Evolutionary conservation across 768 basidiomycete genomes (phyloP).

Genomic region (Lactarius pseudohatsudake): DNA sequence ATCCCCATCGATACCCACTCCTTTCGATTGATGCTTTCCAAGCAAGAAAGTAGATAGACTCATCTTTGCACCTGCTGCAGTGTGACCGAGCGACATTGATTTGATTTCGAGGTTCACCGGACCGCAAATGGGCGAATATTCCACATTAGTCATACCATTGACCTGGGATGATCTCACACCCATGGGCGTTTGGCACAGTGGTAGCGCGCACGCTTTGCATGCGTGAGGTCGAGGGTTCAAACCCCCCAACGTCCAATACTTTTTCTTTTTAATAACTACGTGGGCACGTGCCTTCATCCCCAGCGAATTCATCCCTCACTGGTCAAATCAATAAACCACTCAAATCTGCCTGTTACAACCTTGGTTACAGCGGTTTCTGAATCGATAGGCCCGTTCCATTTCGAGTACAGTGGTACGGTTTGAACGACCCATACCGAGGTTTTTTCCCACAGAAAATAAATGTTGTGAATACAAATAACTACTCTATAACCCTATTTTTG

Average conservation of each 20-base stretch:
- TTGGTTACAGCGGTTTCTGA: too few species aligned
- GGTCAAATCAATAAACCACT: too few species aligned
- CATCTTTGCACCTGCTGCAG: slow-evolving; percentile 13
- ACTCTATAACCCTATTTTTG: too few species aligned
- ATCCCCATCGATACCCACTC: slow-evolving; percentile 48
- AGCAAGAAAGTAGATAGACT: slow-evolving; percentile 30
- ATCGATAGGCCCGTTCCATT: too few species aligned
- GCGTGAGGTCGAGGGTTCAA: slow-evolving; percentile 32
- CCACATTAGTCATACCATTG: background rate
- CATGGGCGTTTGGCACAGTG: slow-evolving; percentile 31
- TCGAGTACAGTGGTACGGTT: too few species aligned
- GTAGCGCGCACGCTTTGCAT: slow-evolving; percentile 33
- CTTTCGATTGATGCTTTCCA: slow-evolving; percentile 3
- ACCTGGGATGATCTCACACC: background rate
- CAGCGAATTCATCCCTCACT: too few species aligned
- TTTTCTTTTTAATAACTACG: background rate
- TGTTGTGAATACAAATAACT: too few species aligned
- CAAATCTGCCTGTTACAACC: too few species aligned
- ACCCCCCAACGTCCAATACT: slow-evolving; percentile 29
- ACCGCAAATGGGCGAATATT: background rate
- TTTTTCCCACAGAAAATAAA: too few species aligned
- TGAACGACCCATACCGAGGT: too few species aligned
- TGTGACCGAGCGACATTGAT: background rate
- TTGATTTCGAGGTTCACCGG: background rate
- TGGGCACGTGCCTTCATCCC: too few species aligned